phyloP scores from a whole-genome alignment of 2,329 filamentous ascomycete genomes.

The Fonsecaea erecta region DNA sequence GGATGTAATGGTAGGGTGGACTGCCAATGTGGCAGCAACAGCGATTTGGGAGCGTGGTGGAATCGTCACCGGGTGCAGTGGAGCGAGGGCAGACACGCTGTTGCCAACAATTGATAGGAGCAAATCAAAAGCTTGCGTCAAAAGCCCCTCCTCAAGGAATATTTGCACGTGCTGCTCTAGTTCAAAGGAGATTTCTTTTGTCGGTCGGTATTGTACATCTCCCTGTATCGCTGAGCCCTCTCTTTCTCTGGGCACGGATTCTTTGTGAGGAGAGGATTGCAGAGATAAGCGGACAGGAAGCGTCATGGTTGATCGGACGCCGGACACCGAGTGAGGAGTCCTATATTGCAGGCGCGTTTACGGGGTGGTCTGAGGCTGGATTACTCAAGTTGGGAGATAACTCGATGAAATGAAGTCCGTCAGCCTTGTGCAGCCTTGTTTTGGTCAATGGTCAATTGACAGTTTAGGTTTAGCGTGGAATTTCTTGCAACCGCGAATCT shows the following conservation, averaged over 20 bases:
- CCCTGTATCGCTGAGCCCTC: conserved; percentile 1
- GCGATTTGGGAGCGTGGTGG: conserved; percentile 76
- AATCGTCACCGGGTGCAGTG: conserved; percentile 58
- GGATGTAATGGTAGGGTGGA: conserved; percentile 80
- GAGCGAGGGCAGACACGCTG: conserved; percentile 48
- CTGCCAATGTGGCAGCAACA: conserved; percentile 76
- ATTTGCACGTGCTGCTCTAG: conserved; percentile 70
- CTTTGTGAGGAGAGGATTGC: conserved; percentile 24
- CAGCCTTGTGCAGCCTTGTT: neutral
- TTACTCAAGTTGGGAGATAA: neutral
- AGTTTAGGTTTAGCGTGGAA: neutral
- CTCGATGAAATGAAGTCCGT: neutral
- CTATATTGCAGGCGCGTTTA: neutral
- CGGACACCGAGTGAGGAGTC: neutral
- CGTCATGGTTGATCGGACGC: conserved; percentile 2
- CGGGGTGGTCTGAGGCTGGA: neutral
- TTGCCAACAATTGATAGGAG: conserved; percentile 67
- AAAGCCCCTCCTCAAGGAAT: conserved; percentile 75
- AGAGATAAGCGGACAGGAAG: conserved; percentile 20
- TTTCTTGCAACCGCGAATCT: neutral
- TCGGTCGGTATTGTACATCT: conserved; percentile 55
- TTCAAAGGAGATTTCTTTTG: conserved; percentile 64
- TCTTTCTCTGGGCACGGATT: conserved; percentile 17
- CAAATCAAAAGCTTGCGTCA: conserved; percentile 67
- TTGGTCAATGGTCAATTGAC: no score